Percentiles rank a stretch among this genome's conserved stretches.
Conservation (phyloP, 1,284 basidiomycete genomes). For the Pseudozyma tsukubaensis region DNA sequence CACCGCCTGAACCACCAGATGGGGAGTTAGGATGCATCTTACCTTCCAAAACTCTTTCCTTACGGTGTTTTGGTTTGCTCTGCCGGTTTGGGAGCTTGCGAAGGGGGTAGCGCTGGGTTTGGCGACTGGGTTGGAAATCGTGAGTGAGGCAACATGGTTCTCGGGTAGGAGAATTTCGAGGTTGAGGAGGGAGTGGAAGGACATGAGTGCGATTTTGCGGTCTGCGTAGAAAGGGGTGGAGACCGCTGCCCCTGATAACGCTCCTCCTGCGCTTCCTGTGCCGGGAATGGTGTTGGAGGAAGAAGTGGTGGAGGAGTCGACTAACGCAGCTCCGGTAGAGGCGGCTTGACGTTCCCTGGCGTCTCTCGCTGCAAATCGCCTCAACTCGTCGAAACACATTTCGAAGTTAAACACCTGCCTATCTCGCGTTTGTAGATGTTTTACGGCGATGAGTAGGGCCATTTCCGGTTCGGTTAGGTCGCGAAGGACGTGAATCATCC, state of each 20-base stretch:
- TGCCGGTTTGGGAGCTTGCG: constrained; percentile 5
- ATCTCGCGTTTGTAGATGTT: constrained; percentile 60
- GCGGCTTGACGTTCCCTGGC: constrained; percentile 28
- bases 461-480: constrained; percentile 60
- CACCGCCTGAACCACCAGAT: constrained; percentile 18
- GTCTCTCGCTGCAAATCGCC: constrained; percentile 49
- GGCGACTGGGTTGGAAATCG: constrained; percentile 31
- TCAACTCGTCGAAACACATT: constrained; percentile 61
- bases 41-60: constrained; percentile 49
- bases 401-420: constrained; percentile 66
- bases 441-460: constrained; percentile 61
- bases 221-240: constrained; percentile 34
- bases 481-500: constrained; percentile 17
- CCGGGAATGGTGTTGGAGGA: neutral
- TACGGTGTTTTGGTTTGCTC: constrained; percentile 36
- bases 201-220: constrained; percentile 37
- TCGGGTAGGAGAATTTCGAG: constrained; percentile 43
- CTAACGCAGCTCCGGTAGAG: neutral
- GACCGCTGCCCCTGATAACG: constrained; percentile 11
- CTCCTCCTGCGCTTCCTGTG: neutral
- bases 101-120: constrained; percentile 24
- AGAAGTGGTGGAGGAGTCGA: neutral
- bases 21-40: constrained; percentile 19
- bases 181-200: constrained; percentile 34
- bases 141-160: constrained; percentile 18